Percentiles rank a stretch among this genome's conserved stretches.
These are phyloP conservation scores for Haberlea rhodopensis DNA, from an alignment of 257 asterid species.

Conservation along the genomic window DNA sequence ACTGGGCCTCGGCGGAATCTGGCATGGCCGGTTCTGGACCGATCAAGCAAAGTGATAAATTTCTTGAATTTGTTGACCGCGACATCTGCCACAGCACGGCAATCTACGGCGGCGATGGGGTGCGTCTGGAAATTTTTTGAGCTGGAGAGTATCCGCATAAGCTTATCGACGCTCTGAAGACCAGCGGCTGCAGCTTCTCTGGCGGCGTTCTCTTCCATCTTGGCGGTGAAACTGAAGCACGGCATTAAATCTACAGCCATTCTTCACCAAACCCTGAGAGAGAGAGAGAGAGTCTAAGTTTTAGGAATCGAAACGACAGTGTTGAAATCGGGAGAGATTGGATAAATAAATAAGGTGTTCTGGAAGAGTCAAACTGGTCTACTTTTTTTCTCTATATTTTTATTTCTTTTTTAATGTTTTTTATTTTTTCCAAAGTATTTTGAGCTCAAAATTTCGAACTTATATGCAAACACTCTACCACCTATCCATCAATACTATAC, in stretches of 20 bases:
- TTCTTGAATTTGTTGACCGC: conserved; percentile 75
- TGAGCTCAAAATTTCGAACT: too few relatives aligned
- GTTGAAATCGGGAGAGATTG: not conserved
- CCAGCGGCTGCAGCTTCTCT: conserved; percentile 95
- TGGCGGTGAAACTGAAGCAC: conserved; percentile 41
- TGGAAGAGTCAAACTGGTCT: not conserved
- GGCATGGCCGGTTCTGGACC: conserved; percentile 82
- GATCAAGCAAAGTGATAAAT: conserved; percentile 73
- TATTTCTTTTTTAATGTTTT: too few relatives aligned
- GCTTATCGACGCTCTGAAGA: conserved; percentile 79
- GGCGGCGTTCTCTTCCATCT: conserved; percentile 69
- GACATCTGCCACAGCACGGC: conserved; percentile 62
- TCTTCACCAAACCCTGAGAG: conserved; percentile 1
- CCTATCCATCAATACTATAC: too few relatives aligned
- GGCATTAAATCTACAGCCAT: conserved; percentile 79
- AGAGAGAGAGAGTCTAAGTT: not conserved
- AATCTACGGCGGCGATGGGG: conserved; percentile 35
- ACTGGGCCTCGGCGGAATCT: conserved; percentile 91
- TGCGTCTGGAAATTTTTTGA: conserved; percentile 17
- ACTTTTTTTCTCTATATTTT: too few relatives aligned
- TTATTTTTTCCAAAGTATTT: too few relatives aligned
- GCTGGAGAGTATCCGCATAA: conserved; percentile 56
- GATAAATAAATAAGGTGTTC: not conserved
- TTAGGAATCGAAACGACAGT: not conserved
- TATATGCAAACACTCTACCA: too few relatives aligned